Base-by-base conservation (phyloP, 495 filamentous ascomycete species). In the Parathielavia hyrcaniae region DNA sequence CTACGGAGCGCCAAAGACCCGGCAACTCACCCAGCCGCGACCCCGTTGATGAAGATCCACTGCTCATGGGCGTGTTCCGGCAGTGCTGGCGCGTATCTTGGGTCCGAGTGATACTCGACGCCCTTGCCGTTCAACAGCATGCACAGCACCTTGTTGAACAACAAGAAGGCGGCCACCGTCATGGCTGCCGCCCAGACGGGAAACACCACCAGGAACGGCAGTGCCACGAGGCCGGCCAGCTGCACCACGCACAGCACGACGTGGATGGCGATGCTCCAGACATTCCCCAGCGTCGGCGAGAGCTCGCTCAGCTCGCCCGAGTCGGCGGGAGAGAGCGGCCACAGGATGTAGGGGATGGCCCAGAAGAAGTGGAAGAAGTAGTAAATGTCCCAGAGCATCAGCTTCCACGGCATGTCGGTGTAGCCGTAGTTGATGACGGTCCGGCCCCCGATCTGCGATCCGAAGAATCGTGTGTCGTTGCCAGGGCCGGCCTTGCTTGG, bases 21-120 rank as follows among this genome's bases (percentile, higher is more conserved):
- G 4, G 2, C 17, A 45, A 70, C 71, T 52, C 74, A 78, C 83
- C 85, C 80, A 38, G 78, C 80, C 20, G 80, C 75, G 34, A 86
- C 83, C 13, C 86, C 86, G 63, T 89, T 89, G 61, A 90, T 69
- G 66, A 86, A 90, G 23, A 90, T 77, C 87, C 87, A 90, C 43
- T 82, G 77, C 67, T 90, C 87, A 59, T 83, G 71, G 22, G 73
- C 66, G 61, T 78, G 73, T 48, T 79, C 70, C 0, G 66, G 71
- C 23, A 67, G 44, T 13, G 66, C 71, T 1, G 69, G 65, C 0
- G 76, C 76, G 34, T 76, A 79, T 56, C 76, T 64, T 1, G 71
- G 69, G 16, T 76, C 68, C 9, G 73, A 76, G 13, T 65, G 62
- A 54, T 75, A 75, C 39, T 72, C 71, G 45, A 75, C 65, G 1